Evolutionary conservation across 305 asterid species (phyloP).

Genomic region (Caryopteris hybrid): DNA sequence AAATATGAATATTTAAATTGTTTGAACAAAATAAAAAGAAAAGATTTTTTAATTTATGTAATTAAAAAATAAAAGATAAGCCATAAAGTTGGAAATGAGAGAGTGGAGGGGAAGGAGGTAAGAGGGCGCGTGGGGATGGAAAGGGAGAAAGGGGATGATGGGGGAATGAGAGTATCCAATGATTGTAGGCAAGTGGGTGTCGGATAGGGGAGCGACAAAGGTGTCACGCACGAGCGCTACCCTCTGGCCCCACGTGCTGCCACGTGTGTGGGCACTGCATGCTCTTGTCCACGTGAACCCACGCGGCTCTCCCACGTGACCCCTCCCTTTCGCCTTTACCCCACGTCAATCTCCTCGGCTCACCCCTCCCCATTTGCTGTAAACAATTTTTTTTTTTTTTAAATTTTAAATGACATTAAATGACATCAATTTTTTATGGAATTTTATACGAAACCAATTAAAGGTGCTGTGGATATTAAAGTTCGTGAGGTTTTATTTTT

Average conservation of each 20-base stretch:
- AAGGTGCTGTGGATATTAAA: too few species aligned
- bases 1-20: too few species aligned
- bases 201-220: slow-evolving; percentile 38
- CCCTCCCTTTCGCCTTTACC: neutral
- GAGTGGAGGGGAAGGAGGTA: neutral
- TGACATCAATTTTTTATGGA: too few species aligned
- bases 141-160: neutral
- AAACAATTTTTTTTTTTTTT: too few species aligned
- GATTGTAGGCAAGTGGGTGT: slow-evolving; percentile 51
- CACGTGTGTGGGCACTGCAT: slow-evolving; percentile 28
- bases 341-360: neutral
- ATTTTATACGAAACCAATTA: too few species aligned
- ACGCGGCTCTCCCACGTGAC: slow-evolving; percentile 39
- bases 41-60: too few species aligned
- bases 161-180: slow-evolving; percentile 37
- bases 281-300: slow-evolving; percentile 38
- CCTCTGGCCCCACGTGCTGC: slow-evolving; percentile 36
- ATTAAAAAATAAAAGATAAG: too few species aligned
- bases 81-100: too few species aligned
- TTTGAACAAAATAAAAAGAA: too few species aligned
- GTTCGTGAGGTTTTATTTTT: too few species aligned
- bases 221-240: slow-evolving; percentile 38
- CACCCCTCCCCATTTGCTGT: too few species aligned
- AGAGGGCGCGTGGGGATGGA: neutral
- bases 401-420: too few species aligned